phyloP scores from a whole-genome alignment of 208 protist genomes.

The Trypanosoma vivax region DNA sequence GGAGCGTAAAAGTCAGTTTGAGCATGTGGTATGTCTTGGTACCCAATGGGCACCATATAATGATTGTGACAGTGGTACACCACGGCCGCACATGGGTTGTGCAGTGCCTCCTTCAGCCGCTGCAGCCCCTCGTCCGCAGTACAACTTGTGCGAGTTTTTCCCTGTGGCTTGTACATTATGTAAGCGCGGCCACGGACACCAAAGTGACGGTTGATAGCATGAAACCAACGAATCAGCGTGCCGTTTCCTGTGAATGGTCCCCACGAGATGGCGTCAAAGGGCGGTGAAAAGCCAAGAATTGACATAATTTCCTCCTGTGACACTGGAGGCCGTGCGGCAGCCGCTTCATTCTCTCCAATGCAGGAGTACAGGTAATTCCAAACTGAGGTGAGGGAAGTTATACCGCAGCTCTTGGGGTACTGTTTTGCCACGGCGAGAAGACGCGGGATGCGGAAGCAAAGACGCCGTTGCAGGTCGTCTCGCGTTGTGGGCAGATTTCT shows the following conservation, averaged over 20 bases:
- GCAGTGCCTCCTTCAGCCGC: conserved; percentile 62
- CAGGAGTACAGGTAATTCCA: conserved; percentile 90
- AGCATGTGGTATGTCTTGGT: conserved; percentile 72
- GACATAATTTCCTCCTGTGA: conserved; percentile 88
- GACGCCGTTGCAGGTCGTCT: conserved; percentile 53
- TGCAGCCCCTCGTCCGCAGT: conserved; percentile 36
- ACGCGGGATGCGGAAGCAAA: conserved; percentile 59
- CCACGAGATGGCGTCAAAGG: conserved; percentile 86
- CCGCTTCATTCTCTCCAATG: conserved; percentile 55
- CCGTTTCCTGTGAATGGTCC: conserved; percentile 89
- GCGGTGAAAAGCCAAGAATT: conserved; percentile 82
- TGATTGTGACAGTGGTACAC: conserved; percentile 94
- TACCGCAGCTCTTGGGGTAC: conserved; percentile 87
- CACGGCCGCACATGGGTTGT: conserved; percentile 64
- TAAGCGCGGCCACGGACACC: conserved; percentile 45
- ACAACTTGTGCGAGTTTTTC: conserved; percentile 48
- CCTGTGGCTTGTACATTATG: conserved; percentile 84
- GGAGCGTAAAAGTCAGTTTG: conserved; percentile 67
- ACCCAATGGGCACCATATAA: conserved; percentile 90
- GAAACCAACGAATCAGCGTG: conserved; percentile 88
- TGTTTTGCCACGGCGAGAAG: conserved; percentile 82
- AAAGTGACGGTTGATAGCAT: conserved; percentile 79
- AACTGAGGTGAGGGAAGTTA: conserved; percentile 79
- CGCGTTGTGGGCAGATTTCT: conserved; percentile 56
- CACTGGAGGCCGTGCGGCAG: conserved; percentile 31